phyloP scores from a whole-genome alignment of 23 red algal species.

The Chondrus crispus region DNA sequence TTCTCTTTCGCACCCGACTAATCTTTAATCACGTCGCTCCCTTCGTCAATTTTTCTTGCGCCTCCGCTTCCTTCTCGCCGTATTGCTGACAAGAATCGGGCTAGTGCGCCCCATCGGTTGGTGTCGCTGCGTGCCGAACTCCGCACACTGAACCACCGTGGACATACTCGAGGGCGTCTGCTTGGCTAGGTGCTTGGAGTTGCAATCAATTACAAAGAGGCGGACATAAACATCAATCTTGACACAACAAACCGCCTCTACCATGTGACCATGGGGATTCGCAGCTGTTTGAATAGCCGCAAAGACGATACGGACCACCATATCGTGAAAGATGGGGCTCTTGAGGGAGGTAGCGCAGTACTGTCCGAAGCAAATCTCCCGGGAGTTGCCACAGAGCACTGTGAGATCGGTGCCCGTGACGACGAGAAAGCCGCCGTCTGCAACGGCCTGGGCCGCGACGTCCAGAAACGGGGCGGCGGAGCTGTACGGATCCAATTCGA shows the following conservation, averaged over 20 bases:
- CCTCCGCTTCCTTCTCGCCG: slow-evolving; percentile 19
- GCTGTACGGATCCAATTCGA: slow-evolving; percentile 97
- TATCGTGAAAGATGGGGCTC: slow-evolving; percentile 75
- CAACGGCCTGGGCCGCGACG: slow-evolving; percentile 67
- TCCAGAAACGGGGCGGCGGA: slow-evolving; percentile 83
- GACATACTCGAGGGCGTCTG: slow-evolving; percentile 50
- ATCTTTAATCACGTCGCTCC: background rate
- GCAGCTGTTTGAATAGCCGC: slow-evolving; percentile 73
- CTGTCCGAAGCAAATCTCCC: slow-evolving; percentile 76
- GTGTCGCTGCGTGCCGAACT: slow-evolving; percentile 75
- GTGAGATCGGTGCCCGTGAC: slow-evolving; percentile 95
- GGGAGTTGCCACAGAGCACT: slow-evolving; percentile 85
- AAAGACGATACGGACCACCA: slow-evolving; percentile 85
- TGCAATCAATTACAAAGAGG: slow-evolving; percentile 78
- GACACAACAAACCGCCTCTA: slow-evolving; percentile 81
- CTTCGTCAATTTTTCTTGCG: background rate
- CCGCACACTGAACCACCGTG: slow-evolving; percentile 64
- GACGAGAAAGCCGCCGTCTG: slow-evolving; percentile 81
- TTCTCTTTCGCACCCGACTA: background rate
- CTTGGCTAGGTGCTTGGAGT: slow-evolving; percentile 47
- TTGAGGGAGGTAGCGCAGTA: slow-evolving; percentile 71
- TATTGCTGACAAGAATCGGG: background rate
- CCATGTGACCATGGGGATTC: slow-evolving; percentile 67
- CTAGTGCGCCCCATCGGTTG: slow-evolving; percentile 63
- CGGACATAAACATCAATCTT: slow-evolving; percentile 99